Conservation (phyloP, 371 early-diverging fungal genomes). For the Haplosporangium sp. region DNA sequence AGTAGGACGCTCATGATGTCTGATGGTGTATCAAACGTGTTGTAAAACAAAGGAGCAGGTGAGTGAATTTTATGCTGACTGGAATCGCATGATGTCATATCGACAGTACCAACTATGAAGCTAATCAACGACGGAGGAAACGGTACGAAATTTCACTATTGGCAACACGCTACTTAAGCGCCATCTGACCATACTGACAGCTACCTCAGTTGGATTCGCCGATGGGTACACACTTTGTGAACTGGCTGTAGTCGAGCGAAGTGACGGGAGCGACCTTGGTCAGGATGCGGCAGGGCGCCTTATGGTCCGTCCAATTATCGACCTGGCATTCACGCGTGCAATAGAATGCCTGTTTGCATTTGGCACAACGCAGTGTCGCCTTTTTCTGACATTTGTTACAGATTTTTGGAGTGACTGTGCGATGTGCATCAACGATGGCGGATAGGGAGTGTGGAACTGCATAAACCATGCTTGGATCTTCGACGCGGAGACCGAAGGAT, state of each 20-base stretch:
- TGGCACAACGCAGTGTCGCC: slow-evolving; percentile 1
- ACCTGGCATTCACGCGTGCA: slow-evolving; percentile 8
- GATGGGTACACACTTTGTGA: not conserved
- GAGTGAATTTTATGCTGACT: too few species aligned
- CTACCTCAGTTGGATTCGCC: too few species aligned
- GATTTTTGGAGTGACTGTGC: not conserved
- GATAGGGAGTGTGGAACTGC: not conserved
- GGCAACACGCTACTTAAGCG: too few species aligned
- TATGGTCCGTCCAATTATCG: slow-evolving; percentile 9
- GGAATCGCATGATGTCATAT: too few species aligned
- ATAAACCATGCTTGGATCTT: not conserved
- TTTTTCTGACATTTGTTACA: not conserved
- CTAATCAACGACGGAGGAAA: too few species aligned
- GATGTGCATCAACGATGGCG: slow-evolving; percentile 6
- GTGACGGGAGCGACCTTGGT: not conserved
- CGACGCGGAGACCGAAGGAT: slow-evolving; percentile 1
- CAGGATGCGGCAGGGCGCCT: slow-evolving; percentile 1
- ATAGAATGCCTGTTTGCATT: slow-evolving; percentile 9
- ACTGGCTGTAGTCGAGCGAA: not conserved
- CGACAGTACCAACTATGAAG: too few species aligned
- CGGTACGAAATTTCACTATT: too few species aligned
- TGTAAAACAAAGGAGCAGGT: too few species aligned
- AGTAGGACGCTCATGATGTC: not conserved
- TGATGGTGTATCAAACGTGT: too few species aligned
- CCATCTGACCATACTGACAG: too few species aligned